Percentiles rank a stretch among this genome's conserved stretches.
Conservation (phyloP, 1,139 yeast species). For the Lodderomyces parapsilosis region DNA sequence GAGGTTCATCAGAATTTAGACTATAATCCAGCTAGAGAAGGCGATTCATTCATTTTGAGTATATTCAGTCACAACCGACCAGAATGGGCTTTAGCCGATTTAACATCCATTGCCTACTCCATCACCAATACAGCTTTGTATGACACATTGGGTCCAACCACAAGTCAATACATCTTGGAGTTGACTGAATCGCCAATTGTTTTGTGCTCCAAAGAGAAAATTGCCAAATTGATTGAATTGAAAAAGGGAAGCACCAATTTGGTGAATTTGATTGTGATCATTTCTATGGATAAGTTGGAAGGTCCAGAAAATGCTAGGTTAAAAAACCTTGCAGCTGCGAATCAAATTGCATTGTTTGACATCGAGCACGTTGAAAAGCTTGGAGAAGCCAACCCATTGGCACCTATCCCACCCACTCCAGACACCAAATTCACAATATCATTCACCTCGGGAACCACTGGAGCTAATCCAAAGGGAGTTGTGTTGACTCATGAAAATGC, state of each 20-base stretch:
- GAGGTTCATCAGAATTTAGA: constrained; percentile 26
- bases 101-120: constrained; percentile 36
- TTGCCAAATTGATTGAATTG: constrained; percentile 25
- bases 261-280: constrained; percentile 29
- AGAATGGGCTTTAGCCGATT: constrained; percentile 41
- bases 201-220: constrained; percentile 35
- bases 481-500: constrained; percentile 54
- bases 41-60: constrained; percentile 31
- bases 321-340: constrained; percentile 21
- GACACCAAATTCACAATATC: constrained; percentile 63
- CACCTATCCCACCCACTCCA: constrained; percentile 52
- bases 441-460: constrained; percentile 80
- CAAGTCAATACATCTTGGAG: constrained; percentile 33
- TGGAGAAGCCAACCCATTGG: constrained; percentile 49
- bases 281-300: constrained; percentile 43
- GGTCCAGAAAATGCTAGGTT: constrained; percentile 15
- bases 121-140: constrained; percentile 40
- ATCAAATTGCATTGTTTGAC: constrained; percentile 31
- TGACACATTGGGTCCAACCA: constrained; percentile 39
- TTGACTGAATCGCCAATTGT: constrained; percentile 37
- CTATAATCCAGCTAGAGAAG: constrained; percentile 22
- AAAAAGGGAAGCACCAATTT: constrained; percentile 23
- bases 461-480: constrained; percentile 68
- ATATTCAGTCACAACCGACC: constrained; percentile 35
- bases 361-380: constrained; percentile 48